These are phyloP conservation scores for Jaminaea rosea DNA, from an alignment of 1,284 basidiomycete genomes.

Conservation along the genomic window DNA sequence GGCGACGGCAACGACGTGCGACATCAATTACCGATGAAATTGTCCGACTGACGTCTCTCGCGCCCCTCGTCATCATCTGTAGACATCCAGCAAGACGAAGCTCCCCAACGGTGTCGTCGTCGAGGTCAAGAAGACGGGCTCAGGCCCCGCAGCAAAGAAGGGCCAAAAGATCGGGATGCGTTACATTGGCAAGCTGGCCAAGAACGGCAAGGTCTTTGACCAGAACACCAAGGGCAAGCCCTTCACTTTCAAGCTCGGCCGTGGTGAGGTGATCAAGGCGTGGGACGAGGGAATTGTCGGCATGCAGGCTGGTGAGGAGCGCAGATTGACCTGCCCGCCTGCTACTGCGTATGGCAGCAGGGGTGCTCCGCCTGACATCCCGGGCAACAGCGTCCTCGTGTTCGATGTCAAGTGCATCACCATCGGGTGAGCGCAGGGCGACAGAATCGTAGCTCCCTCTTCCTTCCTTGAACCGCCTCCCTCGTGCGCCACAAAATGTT, in stretches of 20 bases:
- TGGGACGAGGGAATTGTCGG: constrained; percentile 88
- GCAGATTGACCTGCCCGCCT: constrained; percentile 66
- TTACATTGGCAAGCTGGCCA: constrained; percentile 76
- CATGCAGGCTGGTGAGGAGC: constrained; percentile 85
- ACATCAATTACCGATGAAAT: too few relatives aligned
- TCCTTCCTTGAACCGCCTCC: too few relatives aligned
- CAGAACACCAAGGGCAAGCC: constrained; percentile 78
- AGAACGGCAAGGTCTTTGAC: constrained; percentile 83
- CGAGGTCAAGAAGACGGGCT: constrained; percentile 67
- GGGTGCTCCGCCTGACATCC: constrained; percentile 51
- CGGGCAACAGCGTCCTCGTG: constrained; percentile 52
- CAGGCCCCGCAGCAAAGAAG: constrained; percentile 72
- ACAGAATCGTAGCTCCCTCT: too few relatives aligned
- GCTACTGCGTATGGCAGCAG: constrained; percentile 53
- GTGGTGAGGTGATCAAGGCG: constrained; percentile 77
- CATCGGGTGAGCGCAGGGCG: too few relatives aligned
- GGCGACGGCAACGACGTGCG: too few relatives aligned
- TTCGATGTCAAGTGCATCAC: constrained; percentile 57
- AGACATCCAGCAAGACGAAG: constrained; percentile 47
- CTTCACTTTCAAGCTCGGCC: constrained; percentile 76
- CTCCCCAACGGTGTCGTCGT: constrained; percentile 69
- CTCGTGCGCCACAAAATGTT: too few relatives aligned
- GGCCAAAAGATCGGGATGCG: constrained; percentile 77
- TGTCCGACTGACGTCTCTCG: too few relatives aligned
- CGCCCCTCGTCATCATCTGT: not conserved